Percentiles rank a stretch among this genome's conserved stretches.
These are phyloP conservation scores for Trichodelitschia bisporula DNA, from an alignment of 495 filamentous ascomycete species.

Conservation along the genomic window DNA sequence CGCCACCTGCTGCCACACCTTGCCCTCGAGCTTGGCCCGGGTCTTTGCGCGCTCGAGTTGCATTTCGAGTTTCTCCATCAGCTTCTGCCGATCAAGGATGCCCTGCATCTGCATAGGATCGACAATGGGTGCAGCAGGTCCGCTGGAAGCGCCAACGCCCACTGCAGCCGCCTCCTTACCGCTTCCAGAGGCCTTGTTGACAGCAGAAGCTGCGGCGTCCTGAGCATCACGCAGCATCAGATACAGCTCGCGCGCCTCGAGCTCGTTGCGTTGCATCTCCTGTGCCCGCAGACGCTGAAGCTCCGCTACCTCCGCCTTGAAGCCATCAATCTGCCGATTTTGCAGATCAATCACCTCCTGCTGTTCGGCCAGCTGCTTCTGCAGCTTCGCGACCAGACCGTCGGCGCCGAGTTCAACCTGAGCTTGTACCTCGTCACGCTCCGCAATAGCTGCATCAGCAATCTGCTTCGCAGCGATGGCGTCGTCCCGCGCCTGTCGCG, in stretches of 20 bases:
- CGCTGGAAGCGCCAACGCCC: constrained; percentile 26
- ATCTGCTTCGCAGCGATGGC: constrained; percentile 70
- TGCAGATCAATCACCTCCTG: constrained; percentile 72
- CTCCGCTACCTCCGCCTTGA: constrained; percentile 75
- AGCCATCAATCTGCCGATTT: constrained; percentile 53
- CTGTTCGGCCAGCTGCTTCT: constrained; percentile 84
- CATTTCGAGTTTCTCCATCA: constrained; percentile 81
- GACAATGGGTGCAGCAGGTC: no score
- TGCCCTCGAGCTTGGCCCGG: constrained; percentile 90
- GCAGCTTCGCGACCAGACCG: constrained; percentile 76
- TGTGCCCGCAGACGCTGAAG: constrained; percentile 68
- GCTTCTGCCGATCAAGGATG: constrained; percentile 71
- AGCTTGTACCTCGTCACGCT: constrained; percentile 89
- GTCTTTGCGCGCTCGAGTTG: constrained; percentile 95
- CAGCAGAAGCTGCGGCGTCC: constrained; percentile 48
- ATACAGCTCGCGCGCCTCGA: constrained; percentile 90
- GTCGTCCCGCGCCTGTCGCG: constrained; percentile 73
- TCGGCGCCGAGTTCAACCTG: constrained; percentile 84
- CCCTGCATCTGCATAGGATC: constrained; percentile 61
- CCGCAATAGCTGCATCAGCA: constrained; percentile 83
- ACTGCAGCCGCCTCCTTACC: constrained; percentile 28
- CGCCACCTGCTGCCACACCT: constrained; percentile 60
- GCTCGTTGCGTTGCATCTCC: constrained; percentile 80
- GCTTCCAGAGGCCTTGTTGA: constrained; percentile 37
- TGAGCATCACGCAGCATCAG: constrained; percentile 97